These are phyloP conservation scores for Azolla pinnata DNA, from an alignment of 75 land plant genomes.

Conservation along the genomic window DNA sequence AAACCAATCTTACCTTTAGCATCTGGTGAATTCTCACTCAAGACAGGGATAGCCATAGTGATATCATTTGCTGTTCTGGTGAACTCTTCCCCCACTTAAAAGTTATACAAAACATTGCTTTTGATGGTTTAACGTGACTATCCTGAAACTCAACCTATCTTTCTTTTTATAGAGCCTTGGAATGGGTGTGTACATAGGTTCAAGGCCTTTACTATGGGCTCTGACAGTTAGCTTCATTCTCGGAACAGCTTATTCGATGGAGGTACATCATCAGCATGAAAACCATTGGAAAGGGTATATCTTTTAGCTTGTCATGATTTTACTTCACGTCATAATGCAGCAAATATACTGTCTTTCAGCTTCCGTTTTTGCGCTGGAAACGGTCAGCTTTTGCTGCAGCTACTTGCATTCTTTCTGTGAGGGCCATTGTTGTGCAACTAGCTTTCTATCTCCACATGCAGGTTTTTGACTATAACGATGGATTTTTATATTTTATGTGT, in stretches of 20 bases:
- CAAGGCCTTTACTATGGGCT: slow-evolving; percentile 91
- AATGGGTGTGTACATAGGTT: slow-evolving; percentile 52
- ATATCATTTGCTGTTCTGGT: slow-evolving; percentile 65
- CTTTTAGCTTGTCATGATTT: neutral
- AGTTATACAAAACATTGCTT: too few relatives aligned
- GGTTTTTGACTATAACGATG: too few relatives aligned
- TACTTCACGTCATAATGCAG: slow-evolving; percentile 1
- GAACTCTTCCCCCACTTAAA: slow-evolving; percentile 8
- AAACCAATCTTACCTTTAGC: slow-evolving; percentile 96
- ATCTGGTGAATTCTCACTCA: slow-evolving; percentile 81
- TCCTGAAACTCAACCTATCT: too few relatives aligned
- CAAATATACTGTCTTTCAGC: slow-evolving; percentile 34
- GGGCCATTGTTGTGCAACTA: slow-evolving; percentile 91
- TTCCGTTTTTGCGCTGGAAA: slow-evolving; percentile 94
- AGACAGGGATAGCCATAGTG: slow-evolving; percentile 53
- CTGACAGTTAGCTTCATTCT: slow-evolving; percentile 69
- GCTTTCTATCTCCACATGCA: slow-evolving; percentile 91
- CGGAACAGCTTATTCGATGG: slow-evolving; percentile 91
- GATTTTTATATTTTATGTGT: too few relatives aligned
- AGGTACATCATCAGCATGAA: slow-evolving; percentile 39
- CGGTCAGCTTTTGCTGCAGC: slow-evolving; percentile 87
- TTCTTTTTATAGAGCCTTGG: slow-evolving; percentile 65
- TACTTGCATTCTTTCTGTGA: slow-evolving; percentile 76
- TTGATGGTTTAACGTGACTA: too few relatives aligned
- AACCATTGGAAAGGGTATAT: too few relatives aligned